phyloP scores from a whole-genome alignment of 257 asterid genomes.

The Ballota nigra region DNA sequence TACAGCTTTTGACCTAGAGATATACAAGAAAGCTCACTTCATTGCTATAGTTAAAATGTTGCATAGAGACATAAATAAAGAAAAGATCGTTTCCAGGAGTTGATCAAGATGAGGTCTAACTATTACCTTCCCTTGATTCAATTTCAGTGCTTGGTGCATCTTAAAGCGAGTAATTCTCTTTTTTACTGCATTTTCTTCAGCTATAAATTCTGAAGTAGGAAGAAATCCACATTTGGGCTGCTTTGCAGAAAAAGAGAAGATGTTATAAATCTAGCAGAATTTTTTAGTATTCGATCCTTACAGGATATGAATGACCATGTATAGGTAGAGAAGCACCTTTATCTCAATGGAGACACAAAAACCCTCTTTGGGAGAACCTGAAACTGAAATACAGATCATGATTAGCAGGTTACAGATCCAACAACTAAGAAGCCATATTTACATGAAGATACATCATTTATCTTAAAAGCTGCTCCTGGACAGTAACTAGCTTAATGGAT shows the following conservation, averaged over 20 bases:
- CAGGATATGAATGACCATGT: conserved; percentile 13
- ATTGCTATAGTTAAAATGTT: conserved; percentile 2
- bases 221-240: conserved; percentile 95
- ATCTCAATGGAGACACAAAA: conserved; percentile 73
- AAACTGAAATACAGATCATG: conserved; percentile 27
- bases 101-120: neutral
- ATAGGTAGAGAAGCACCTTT: conserved; percentile 56
- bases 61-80: conserved; percentile 10
- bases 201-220: conserved; percentile 72
- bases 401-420: conserved; percentile 18
- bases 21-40: conserved; percentile 1
- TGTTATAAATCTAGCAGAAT: conserved; percentile 9
- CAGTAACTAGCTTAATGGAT: conserved; percentile 2
- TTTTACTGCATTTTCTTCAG: conserved; percentile 64
- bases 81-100: neutral
- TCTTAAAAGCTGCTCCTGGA: neutral
- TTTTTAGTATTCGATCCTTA: conserved; percentile 4
- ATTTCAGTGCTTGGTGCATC: conserved; percentile 89
- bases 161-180: conserved; percentile 67
- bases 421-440: conserved; percentile 4
- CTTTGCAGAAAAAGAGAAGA: conserved; percentile 19
- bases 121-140: conserved; percentile 65
- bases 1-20: conserved; percentile 12
- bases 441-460: conserved; percentile 4
- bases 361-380: conserved; percentile 56